A percentile compares a stretch with the other conserved stretches of the same genome.
Evolutionary conservation across 805 yeast genomes (phyloP).

Genomic region (Candida xyloterini): DNA sequence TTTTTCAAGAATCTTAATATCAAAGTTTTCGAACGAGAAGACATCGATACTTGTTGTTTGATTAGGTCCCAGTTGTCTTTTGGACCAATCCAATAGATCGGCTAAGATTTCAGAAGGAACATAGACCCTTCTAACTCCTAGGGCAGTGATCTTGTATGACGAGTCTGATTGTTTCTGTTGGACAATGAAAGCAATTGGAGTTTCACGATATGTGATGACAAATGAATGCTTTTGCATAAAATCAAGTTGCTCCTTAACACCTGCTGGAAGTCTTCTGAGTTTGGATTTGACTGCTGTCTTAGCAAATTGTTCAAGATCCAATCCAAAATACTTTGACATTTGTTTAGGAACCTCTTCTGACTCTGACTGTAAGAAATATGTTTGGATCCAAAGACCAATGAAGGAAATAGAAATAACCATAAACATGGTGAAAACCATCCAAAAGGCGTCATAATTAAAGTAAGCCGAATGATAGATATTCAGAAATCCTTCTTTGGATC

Average conservation of each 20-base stretch:
- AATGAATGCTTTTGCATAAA: slow-evolving; percentile 46
- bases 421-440: slow-evolving; percentile 39
- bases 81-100: slow-evolving; percentile 63
- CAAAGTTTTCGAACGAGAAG: slow-evolving; percentile 48
- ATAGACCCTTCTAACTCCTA: slow-evolving; percentile 69
- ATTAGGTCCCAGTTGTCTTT: slow-evolving; percentile 40
- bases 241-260: slow-evolving; percentile 16
- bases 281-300: slow-evolving; percentile 5
- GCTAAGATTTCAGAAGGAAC: slow-evolving; percentile 58
- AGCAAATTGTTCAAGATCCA: slow-evolving; percentile 49
- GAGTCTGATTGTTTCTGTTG: slow-evolving; percentile 34
- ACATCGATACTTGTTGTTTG: slow-evolving; percentile 43
- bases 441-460: slow-evolving; percentile 29
- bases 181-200: slow-evolving; percentile 65
- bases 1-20: slow-evolving; percentile 36
- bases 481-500: slow-evolving; percentile 9
- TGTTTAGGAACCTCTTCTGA: slow-evolving; percentile 37
- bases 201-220: slow-evolving; percentile 59
- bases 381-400: slow-evolving; percentile 37
- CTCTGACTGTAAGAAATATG: slow-evolving; percentile 46
- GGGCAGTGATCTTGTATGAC: slow-evolving; percentile 46
- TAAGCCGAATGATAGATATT: slow-evolving; percentile 19
- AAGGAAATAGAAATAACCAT: slow-evolving; percentile 39
- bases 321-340: slow-evolving; percentile 44
- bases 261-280: slow-evolving; percentile 16